Percentiles rank a stretch among this genome's conserved stretches.
These are phyloP conservation scores for Colletotrichum sidae DNA, from an alignment of 2,329 filamentous ascomycete species.

Conservation along the genomic window DNA sequence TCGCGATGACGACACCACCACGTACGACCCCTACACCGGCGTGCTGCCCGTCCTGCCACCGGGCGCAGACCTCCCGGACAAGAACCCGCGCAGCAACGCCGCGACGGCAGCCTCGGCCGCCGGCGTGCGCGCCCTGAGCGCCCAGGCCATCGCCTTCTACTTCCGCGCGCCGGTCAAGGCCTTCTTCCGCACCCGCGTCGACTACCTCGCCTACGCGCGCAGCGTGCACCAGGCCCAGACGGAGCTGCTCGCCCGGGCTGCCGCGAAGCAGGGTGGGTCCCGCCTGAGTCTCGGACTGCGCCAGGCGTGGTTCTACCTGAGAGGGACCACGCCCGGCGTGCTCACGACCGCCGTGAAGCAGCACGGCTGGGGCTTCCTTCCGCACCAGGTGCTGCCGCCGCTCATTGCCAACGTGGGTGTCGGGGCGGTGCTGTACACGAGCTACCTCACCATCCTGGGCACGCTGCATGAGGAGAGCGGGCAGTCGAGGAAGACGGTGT, in stretches of 20 bases:
- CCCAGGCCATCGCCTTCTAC: constrained; percentile 89
- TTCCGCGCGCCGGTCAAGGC: constrained; percentile 92
- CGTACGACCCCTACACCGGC: constrained; percentile 43
- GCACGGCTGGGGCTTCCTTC: constrained; percentile 80
- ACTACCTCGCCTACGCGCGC: constrained; percentile 76
- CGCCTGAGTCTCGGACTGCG: constrained; percentile 47
- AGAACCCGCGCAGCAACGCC: constrained; percentile 63
- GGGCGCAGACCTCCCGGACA: constrained; percentile 54
- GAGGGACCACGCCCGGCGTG: constrained; percentile 76
- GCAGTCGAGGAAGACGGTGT: constrained; percentile 69
- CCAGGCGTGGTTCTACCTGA: constrained; percentile 62
- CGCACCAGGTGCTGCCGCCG: constrained; percentile 81
- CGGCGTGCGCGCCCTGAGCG: constrained; percentile 83
- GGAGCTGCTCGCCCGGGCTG: constrained; percentile 50
- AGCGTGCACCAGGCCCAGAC: constrained; percentile 62
- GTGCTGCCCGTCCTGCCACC: constrained; percentile 59
- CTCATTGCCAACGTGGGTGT: constrained; percentile 80
- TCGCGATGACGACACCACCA: constrained; percentile 35
- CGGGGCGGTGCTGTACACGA: constrained; percentile 80
- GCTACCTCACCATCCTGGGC: constrained; percentile 78
- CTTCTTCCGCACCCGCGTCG: constrained; percentile 90
- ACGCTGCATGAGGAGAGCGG: constrained; percentile 73
- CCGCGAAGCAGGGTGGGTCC: constrained; percentile 48
- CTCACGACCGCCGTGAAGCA: constrained; percentile 74
- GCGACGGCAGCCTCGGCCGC: constrained; percentile 85